These are phyloP conservation scores for Proliferodiscus dingleyae DNA, from an alignment of 2,329 filamentous ascomycete genomes.

Conservation along the genomic window DNA sequence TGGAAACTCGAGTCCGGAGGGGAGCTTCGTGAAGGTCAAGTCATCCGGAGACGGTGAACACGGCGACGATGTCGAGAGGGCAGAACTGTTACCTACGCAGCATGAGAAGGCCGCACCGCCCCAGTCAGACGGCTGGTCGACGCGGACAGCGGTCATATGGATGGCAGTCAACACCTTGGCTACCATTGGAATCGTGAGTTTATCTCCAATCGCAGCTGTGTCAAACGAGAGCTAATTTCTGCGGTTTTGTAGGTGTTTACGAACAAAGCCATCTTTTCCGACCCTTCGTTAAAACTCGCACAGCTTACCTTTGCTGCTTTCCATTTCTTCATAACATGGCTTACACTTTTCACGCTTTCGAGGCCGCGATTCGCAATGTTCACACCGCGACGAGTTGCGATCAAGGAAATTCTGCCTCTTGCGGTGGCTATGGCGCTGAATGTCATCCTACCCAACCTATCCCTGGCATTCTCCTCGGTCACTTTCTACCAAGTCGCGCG, in stretches of 20 bases:
- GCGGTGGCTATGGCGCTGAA: slow-evolving; percentile 63
- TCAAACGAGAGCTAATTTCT: not conserved
- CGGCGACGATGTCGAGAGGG: slow-evolving; percentile 37
- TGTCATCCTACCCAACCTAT: slow-evolving; percentile 64
- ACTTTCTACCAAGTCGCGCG: slow-evolving; percentile 68
- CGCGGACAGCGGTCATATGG: slow-evolving; percentile 45
- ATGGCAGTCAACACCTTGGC: slow-evolving; percentile 58
- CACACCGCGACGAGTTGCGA: slow-evolving; percentile 47
- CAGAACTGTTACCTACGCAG: slow-evolving; percentile 36
- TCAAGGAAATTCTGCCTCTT: slow-evolving; percentile 57
- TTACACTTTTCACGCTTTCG: slow-evolving; percentile 58
- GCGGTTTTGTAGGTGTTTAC: slow-evolving; percentile 45
- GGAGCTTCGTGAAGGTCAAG: slow-evolving; percentile 23
- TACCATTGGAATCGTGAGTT: slow-evolving; percentile 56
- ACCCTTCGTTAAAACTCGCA: slow-evolving; percentile 54
- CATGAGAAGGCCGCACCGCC: slow-evolving; percentile 29
- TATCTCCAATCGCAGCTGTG: not conserved
- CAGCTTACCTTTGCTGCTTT: slow-evolving; percentile 64
- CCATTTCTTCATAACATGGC: slow-evolving; percentile 62
- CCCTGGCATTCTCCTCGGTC: slow-evolving; percentile 61
- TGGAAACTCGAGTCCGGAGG: slow-evolving; percentile 13
- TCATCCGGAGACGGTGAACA: slow-evolving; percentile 35
- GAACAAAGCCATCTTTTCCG: slow-evolving; percentile 65
- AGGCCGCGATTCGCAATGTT: slow-evolving; percentile 55
- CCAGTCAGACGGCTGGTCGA: slow-evolving; percentile 29